phyloP scores from a whole-genome alignment of 139 green algal species.

The Auxenochlorella protothecoides region DNA sequence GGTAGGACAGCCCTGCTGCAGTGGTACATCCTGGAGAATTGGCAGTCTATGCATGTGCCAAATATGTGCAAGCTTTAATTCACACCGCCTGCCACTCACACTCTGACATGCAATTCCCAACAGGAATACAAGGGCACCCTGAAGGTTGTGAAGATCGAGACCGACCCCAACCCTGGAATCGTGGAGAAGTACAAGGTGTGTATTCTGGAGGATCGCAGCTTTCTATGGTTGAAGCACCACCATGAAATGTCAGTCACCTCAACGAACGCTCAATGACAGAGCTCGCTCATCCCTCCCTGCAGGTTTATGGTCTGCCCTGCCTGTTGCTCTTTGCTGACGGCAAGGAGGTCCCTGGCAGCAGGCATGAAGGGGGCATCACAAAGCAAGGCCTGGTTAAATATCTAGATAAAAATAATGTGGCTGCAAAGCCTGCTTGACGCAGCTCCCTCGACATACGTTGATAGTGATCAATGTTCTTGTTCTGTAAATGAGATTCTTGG shows the following conservation, averaged over 20 bases:
- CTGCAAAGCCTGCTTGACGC: too few relatives aligned
- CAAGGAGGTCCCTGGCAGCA: slow-evolving; percentile 56
- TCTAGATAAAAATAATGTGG: slow-evolving; percentile 21
- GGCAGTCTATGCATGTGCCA: too few relatives aligned
- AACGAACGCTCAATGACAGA: slow-evolving; percentile 19
- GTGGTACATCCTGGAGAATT: too few relatives aligned
- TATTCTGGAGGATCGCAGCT: too few relatives aligned
- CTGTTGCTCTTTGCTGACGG: slow-evolving; percentile 88
- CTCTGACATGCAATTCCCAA: too few relatives aligned
- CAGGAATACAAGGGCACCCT: slow-evolving; percentile 60
- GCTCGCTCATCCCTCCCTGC: not conserved
- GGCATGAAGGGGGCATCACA: slow-evolving; percentile 79
- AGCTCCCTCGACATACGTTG: too few relatives aligned
- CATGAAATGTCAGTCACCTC: too few relatives aligned
- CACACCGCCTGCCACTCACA: too few relatives aligned
- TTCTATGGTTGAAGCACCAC: too few relatives aligned
- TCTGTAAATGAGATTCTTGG: too few relatives aligned
- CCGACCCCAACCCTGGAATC: slow-evolving; percentile 65
- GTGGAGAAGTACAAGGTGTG: slow-evolving; percentile 65
- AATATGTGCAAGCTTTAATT: too few relatives aligned
- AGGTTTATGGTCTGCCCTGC: slow-evolving; percentile 91
- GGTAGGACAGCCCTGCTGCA: slow-evolving; percentile 13
- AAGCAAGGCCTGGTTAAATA: slow-evolving; percentile 60
- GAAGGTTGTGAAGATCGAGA: slow-evolving; percentile 93
- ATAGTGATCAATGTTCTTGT: too few relatives aligned